phyloP scores from a whole-genome alignment of 768 basidiomycete species.

The Termitomyces sp. region DNA sequence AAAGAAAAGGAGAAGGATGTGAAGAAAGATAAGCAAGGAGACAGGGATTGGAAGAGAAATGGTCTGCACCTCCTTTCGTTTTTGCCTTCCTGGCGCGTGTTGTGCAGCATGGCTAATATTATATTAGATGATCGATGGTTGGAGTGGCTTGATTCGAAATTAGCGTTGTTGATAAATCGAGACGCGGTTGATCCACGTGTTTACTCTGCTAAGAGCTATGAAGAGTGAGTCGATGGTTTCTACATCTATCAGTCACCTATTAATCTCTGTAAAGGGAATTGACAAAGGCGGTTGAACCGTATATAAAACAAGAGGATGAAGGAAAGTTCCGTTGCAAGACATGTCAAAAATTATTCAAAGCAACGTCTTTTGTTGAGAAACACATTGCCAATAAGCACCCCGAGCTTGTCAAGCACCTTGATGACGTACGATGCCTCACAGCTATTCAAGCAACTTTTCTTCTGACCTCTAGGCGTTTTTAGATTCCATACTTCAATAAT shows the following conservation, averaged over 20 bases:
- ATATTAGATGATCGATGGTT: slow-evolving; percentile 81
- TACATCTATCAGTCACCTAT: not conserved
- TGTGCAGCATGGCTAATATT: not conserved
- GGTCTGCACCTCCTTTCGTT: slow-evolving; percentile 39
- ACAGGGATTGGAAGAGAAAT: slow-evolving; percentile 53
- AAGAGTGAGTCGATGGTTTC: slow-evolving; percentile 57
- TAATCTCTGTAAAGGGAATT: slow-evolving; percentile 59
- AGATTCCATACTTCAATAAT: slow-evolving; percentile 92
- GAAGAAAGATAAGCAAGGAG: slow-evolving; percentile 24
- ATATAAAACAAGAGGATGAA: slow-evolving; percentile 94
- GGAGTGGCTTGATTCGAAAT: slow-evolving; percentile 84
- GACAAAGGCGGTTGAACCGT: slow-evolving; percentile 70
- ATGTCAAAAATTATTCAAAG: slow-evolving; percentile 97
- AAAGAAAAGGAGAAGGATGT: slow-evolving; percentile 31
- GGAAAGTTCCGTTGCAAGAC: slow-evolving; percentile 96
- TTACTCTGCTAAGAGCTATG: slow-evolving; percentile 86
- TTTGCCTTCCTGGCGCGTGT: not conserved
- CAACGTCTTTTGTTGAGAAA: slow-evolving; percentile 95
- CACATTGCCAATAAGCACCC: slow-evolving; percentile 95
- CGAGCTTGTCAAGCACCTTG: slow-evolving; percentile 77
- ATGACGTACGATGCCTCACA: slow-evolving; percentile 59
- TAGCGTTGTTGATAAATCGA: slow-evolving; percentile 75
- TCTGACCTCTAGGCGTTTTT: slow-evolving; percentile 11
- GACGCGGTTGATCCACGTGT: slow-evolving; percentile 80
- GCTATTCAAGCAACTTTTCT: not conserved